Conservation (phyloP, 2,329 filamentous ascomycete genomes). For the Xylariaceae sp. region DNA sequence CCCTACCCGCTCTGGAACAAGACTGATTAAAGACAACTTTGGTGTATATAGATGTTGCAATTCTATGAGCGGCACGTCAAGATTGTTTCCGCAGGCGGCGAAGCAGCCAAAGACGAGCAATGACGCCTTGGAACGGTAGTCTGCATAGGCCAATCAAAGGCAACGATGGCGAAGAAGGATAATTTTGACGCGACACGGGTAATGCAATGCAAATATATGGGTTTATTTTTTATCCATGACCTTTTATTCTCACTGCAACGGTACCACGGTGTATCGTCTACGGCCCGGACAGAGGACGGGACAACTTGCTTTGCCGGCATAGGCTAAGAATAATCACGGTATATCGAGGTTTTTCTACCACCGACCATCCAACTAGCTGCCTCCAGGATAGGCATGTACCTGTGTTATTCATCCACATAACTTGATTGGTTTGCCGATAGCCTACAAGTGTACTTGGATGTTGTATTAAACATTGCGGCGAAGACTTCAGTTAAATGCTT, state of each 20-base stretch:
- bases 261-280: background rate
- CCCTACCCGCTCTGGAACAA: background rate
- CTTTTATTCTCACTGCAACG: background rate
- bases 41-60: conserved; percentile 57
- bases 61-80: conserved; percentile 67
- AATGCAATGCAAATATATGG: background rate
- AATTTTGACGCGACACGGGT: background rate
- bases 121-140: background rate
- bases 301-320: conserved; percentile 1
- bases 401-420: too few relatives aligned
- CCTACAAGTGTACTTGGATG: too few relatives aligned
- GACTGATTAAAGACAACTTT: conserved; percentile 13
- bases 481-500: too few relatives aligned
- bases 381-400: too few relatives aligned
- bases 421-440: too few relatives aligned
- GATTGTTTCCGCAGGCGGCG: conserved; percentile 51
- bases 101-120: conserved; percentile 30
- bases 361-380: too few relatives aligned
- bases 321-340: background rate
- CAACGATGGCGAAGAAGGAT: background rate
- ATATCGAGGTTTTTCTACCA: too few relatives aligned
- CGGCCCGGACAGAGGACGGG: background rate
- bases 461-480: too few relatives aligned
- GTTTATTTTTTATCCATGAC: conserved; percentile 1
- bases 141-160: background rate